Evolutionary conservation across 148 eudicot species (phyloP).

Genomic region (Suaeda aralocaspica): DNA sequence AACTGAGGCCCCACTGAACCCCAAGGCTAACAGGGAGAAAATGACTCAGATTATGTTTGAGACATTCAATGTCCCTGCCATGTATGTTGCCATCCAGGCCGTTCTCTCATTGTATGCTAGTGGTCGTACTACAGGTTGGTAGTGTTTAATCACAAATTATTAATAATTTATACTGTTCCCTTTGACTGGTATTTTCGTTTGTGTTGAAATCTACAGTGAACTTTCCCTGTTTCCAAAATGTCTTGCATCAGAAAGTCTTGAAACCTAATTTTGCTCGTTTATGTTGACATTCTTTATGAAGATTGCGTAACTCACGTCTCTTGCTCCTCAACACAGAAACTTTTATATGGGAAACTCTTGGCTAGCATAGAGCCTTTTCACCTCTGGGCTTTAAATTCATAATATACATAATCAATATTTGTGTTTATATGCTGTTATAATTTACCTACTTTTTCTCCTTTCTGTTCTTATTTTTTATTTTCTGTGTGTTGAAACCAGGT

Average conservation of each 20-base stretch:
- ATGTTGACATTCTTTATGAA: background rate
- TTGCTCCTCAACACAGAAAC: slow-evolving; percentile 7
- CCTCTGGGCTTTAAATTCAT: background rate
- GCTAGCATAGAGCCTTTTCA: background rate
- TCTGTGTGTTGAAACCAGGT: slow-evolving; percentile 13
- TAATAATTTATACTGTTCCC: background rate
- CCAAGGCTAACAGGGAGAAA: slow-evolving; percentile 53
- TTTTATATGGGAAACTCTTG: background rate
- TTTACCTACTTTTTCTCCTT: background rate
- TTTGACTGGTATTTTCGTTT: background rate
- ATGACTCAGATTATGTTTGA: slow-evolving; percentile 62
- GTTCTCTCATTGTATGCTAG: slow-evolving; percentile 63
- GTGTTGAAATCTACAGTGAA: background rate
- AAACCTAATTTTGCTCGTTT: background rate
- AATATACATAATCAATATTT: background rate
- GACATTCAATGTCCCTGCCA: slow-evolving; percentile 56
- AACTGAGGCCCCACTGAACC: slow-evolving; percentile 59
- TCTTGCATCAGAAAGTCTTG: background rate
- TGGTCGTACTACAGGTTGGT: slow-evolving; percentile 54
- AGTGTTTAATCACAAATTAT: background rate
- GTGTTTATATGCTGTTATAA: background rate
- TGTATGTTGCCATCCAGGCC: slow-evolving; percentile 59
- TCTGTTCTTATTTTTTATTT: background rate
- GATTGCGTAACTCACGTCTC: background rate
- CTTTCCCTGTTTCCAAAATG: background rate